phyloP scores from a whole-genome alignment of 768 basidiomycete genomes.

The Panaeolus papilionaceus region DNA sequence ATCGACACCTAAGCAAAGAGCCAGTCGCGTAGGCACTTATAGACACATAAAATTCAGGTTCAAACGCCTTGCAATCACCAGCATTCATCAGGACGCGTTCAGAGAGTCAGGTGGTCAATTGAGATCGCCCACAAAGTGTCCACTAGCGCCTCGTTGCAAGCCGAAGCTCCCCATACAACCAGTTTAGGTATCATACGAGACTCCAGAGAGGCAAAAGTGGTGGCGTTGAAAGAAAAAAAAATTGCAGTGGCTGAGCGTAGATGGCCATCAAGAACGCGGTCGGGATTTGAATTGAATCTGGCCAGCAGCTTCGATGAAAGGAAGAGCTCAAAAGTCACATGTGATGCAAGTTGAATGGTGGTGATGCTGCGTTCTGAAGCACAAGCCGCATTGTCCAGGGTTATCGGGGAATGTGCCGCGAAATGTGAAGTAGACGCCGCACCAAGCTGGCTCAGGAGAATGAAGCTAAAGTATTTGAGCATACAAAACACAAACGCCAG shows the following conservation, averaged over 20 bases:
- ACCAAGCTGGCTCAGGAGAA: background rate
- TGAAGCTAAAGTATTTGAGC: background rate
- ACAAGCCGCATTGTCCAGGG: background rate
- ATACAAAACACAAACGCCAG: background rate
- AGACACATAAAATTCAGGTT: too few species aligned
- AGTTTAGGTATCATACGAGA: background rate
- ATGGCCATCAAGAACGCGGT: background rate
- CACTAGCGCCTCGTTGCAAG: background rate
- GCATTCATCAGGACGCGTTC: background rate
- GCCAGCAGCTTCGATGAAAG: slow-evolving; percentile 1
- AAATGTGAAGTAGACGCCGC: background rate
- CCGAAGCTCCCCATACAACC: background rate
- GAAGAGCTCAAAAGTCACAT: background rate
- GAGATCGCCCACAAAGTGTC: background rate
- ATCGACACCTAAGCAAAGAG: background rate
- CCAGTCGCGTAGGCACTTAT: too few species aligned
- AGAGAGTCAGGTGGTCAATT: background rate
- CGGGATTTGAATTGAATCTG: background rate
- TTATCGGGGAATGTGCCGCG: background rate
- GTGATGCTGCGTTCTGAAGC: background rate
- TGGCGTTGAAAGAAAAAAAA: background rate
- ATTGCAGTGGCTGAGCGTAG: background rate
- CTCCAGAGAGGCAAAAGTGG: background rate
- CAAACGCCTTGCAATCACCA: background rate
- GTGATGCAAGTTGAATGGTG: background rate